Evolutionary conservation across 495 filamentous ascomycete species (phyloP).

Genomic region (Penicillium angulare): DNA sequence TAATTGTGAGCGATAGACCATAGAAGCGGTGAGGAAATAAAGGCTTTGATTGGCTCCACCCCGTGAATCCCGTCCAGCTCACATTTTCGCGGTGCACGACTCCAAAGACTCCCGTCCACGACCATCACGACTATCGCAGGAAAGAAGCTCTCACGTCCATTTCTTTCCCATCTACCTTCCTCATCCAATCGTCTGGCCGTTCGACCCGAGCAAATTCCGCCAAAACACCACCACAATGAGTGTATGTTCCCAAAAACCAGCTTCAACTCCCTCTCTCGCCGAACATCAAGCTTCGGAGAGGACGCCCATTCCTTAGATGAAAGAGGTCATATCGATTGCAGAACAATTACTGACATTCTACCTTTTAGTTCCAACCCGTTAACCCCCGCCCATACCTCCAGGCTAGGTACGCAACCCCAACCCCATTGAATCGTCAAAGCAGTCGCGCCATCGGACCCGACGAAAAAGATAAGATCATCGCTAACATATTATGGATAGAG

Average conservation of each 20-base stretch:
- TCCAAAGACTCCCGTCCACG: slow-evolving; percentile 15
- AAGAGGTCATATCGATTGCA: neutral
- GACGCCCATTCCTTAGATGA: neutral
- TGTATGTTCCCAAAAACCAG: slow-evolving; percentile 29
- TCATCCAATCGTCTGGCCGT: neutral
- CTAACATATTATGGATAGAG: slow-evolving; percentile 42
- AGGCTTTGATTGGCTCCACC: slow-evolving; percentile 22
- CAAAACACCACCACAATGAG: slow-evolving; percentile 32
- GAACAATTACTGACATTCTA: slow-evolving; percentile 13
- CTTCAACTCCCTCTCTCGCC: neutral
- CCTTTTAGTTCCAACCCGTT: slow-evolving; percentile 71
- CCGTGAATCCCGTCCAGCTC: slow-evolving; percentile 26
- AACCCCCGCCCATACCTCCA: slow-evolving; percentile 91
- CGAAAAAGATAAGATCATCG: no score
- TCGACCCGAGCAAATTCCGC: neutral
- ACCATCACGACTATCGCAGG: slow-evolving; percentile 12
- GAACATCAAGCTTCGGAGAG: slow-evolving; percentile 12
- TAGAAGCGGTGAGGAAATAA: slow-evolving; percentile 28
- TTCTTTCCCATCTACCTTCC: slow-evolving; percentile 5
- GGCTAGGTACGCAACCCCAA: slow-evolving; percentile 60
- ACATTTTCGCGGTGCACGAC: slow-evolving; percentile 36
- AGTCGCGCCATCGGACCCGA: no score
- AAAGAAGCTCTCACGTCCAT: slow-evolving; percentile 7
- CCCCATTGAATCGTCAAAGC: no score
- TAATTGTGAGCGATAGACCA: no score